Base-by-base conservation (phyloP, 2,329 filamentous ascomycete genomes). In the Shiraia bambusicola region DNA sequence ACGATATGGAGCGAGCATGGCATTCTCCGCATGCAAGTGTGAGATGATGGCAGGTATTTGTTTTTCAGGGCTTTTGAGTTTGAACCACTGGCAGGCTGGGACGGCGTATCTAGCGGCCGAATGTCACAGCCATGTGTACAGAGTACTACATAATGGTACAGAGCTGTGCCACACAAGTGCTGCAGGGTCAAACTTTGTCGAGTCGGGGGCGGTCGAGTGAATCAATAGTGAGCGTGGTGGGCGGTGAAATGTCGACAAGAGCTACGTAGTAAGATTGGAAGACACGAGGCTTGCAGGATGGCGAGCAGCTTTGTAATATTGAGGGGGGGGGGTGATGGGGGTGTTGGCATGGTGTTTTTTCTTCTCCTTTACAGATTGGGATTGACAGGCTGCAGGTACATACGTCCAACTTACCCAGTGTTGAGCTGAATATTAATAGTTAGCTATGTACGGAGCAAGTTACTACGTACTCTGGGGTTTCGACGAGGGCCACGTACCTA, bases 81-180 rank as follows among this genome's bases (percentile, higher is more conserved):
- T 22, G 4, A 8, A 22, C 19, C 19, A 22, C 19, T 22, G 19
- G 8, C 19, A 22, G 19, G 40, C 40, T 41, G n/a, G n/a, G 19
- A 22, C 19, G 19, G 19, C 19, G 19, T 22, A 4, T 22, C 19
- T 22, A 22, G 19, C 19, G 43, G 36, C 33, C 34, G 31, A 19
- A 30, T 42, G 34, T 47, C 42, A 44, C 45, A 42, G 19, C 34
- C 31, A 49, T 54, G n/a, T n/a, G n/a, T n/a, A n/a, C n/a, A n/a
- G n/a, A n/a, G n/a, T n/a, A n/a, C n/a, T n/a, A n/a, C n/a, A n/a
- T n/a, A n/a, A n/a, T n/a, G n/a, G n/a, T n/a, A n/a, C n/a, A n/a
- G n/a, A 46, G 38, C 50, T 52, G 52, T 58, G 54, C 54, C 56
- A 49, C 50, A 49, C n/a, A 22, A 17, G 38, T 49, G 52, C 45